phyloP scores from a whole-genome alignment of 345 rosid genomes.

The Acer saccharum region DNA sequence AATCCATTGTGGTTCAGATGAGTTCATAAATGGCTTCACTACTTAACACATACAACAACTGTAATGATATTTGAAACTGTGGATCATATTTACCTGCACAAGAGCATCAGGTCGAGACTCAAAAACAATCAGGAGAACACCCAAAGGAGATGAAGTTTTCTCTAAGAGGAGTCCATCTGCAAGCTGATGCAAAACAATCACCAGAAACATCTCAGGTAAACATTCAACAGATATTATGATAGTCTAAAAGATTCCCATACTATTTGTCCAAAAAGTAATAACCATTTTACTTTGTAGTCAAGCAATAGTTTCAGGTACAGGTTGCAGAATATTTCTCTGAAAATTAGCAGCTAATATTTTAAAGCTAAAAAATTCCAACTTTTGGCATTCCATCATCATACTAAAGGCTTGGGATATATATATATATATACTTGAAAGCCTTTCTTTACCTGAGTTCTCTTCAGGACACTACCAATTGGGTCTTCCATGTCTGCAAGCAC shows the following conservation, averaged over 20 bases:
- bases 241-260: neutral
- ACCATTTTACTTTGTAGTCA: neutral
- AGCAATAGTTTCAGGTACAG: neutral
- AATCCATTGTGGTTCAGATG: neutral
- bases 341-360: neutral
- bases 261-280: neutral
- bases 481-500: slow-evolving; percentile 94
- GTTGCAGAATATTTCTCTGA: neutral
- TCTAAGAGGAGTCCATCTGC: slow-evolving; percentile 94
- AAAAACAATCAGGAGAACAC: slow-evolving; percentile 93
- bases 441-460: slow-evolving; percentile 84
- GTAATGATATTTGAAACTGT: no score
- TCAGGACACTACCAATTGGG: slow-evolving; percentile 79
- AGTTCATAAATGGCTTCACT: neutral
- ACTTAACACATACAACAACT: no score
- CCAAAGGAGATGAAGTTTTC: slow-evolving; percentile 95
- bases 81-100: slow-evolving; percentile 65
- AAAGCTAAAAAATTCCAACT: neutral
- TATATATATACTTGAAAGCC: neutral
- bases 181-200: slow-evolving; percentile 50
- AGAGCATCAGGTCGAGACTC: slow-evolving; percentile 98
- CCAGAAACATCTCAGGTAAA: slow-evolving; percentile 19
- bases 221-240: neutral
- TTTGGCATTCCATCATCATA: neutral
- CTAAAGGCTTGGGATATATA: neutral